Evolutionary conservation across 139 green algal genomes (phyloP).

Genomic region (Protoeuglena noctilucae): DNA sequence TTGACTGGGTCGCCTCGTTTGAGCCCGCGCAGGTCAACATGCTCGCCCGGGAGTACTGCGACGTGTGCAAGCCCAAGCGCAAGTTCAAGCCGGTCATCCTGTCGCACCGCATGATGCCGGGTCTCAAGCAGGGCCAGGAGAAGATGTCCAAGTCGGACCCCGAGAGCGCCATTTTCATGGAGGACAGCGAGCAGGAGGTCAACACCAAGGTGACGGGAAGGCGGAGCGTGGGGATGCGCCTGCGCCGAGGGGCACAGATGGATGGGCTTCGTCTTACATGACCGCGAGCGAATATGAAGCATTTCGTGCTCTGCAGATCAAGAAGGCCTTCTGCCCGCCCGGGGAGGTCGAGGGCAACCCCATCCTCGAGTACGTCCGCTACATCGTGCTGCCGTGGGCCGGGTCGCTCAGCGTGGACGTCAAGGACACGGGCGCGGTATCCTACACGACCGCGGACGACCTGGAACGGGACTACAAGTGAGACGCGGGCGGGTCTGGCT

Average conservation of each 20-base stretch:
- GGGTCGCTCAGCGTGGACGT: slow-evolving; percentile 54
- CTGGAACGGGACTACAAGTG: slow-evolving; percentile 63
- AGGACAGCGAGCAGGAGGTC: slow-evolving; percentile 80
- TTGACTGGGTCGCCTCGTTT: too few species aligned
- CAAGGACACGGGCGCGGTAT: slow-evolving; percentile 50
- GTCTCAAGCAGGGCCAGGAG: slow-evolving; percentile 82
- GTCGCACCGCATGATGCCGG: slow-evolving; percentile 86
- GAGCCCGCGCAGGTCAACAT: too few species aligned
- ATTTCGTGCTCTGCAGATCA: too few species aligned
- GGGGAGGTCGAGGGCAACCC: slow-evolving; percentile 63
- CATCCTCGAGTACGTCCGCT: slow-evolving; percentile 79
- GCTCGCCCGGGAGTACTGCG: slow-evolving; percentile 89
- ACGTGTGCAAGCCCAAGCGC: slow-evolving; percentile 57
- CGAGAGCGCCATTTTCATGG: slow-evolving; percentile 95
- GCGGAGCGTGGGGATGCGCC: too few species aligned
- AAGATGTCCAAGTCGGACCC: slow-evolving; percentile 99
- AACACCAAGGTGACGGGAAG: too few species aligned
- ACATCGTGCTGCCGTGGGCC: slow-evolving; percentile 87
- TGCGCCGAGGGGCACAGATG: too few species aligned
- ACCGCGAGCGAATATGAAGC: too few species aligned
- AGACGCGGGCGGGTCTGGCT: slow-evolving; percentile 26
- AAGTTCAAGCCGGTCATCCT: slow-evolving; percentile 96
- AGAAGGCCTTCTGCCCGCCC: slow-evolving; percentile 92
- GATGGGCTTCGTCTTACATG: too few species aligned
- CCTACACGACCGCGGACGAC: slow-evolving; percentile 51